phyloP scores from a whole-genome alignment of 352 stramenopile genomes.

The Phytophthora brassicae region DNA sequence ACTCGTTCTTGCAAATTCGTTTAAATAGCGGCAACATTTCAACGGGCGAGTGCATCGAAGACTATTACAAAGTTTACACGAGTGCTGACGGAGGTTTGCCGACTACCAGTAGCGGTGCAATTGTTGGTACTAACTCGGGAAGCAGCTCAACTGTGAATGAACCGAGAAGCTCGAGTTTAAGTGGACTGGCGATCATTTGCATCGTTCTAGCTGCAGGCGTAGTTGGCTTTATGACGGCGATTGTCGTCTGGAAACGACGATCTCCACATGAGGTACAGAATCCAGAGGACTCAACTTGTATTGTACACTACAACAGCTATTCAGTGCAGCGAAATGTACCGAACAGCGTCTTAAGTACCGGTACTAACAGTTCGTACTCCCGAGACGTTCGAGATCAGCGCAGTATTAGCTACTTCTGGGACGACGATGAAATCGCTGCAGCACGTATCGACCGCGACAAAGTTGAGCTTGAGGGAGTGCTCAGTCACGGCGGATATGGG shows the following conservation, averaged over 20 bases:
- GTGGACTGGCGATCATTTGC: constrained; percentile 1
- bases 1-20: constrained; percentile 5
- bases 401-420: constrained; percentile 39
- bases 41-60: constrained; percentile 22
- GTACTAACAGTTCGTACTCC: constrained; percentile 23
- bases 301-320: constrained; percentile 11
- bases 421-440: constrained; percentile 29
- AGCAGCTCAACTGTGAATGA: neutral
- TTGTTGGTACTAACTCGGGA: neutral
- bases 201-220: constrained; percentile 16
- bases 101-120: neutral
- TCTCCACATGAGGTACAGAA: neutral
- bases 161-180: constrained; percentile 1
- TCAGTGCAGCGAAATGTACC: constrained; percentile 7
- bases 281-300: neutral
- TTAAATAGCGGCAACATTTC: constrained; percentile 26
- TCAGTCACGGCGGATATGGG: constrained; percentile 24
- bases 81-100: constrained; percentile 5
- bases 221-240: constrained; percentile 22
- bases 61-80: constrained; percentile 33
- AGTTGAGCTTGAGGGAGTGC: constrained; percentile 24
- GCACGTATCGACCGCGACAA: constrained; percentile 29
- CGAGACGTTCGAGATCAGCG: constrained; percentile 13
- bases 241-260: constrained; percentile 28
- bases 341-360: constrained; percentile 21